Evolutionary conservation across 2,329 filamentous ascomycete species (phyloP), one percentile per base, ranked within the genome.

Genomic region (Sclerotinia subarctica): DNA sequence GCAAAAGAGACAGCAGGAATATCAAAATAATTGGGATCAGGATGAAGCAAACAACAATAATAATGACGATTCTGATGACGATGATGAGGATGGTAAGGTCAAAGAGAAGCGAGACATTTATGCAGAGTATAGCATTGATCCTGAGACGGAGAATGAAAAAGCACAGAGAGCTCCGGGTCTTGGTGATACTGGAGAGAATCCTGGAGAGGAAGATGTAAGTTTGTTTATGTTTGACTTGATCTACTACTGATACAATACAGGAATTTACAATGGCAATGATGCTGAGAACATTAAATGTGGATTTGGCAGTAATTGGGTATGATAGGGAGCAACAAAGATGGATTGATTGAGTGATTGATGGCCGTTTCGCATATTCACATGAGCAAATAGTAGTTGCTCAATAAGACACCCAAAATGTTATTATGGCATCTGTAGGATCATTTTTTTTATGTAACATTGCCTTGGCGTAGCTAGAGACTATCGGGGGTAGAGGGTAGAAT

Each of bases 221-320:
- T 77, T 80, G 52, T 46, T 21, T 79, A 79, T 69, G 29, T 44
- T 35, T 19, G 44, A 24, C 24, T 44, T 35, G 32, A 32, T 46
- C 60, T 24, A 38, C 24, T 17, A 51, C 69, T 73, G 60, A 73
- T 56, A 51, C 19, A 47, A 11, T 53, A 8, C 72, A 88, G 86
- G 84, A 83, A 17, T 90, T 90, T 73, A 90, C 87, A 17, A 89
- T 91, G 84, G 86, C 85, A 59, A 86, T 86, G 83, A 90, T 91
- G 88, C 81, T 91, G 21, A 84, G 83, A 71, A 86, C 83, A 42
- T 79, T 91, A 69, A 88, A 89, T 73, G 84, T 91, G 68, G 86
- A 90, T 67, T 77, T 86, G 5, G 79, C 82, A 60, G 74, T 85
- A n/a, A 88, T 91, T 71, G 88, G 88, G 6, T 90, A 85, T 75